phyloP scores from a whole-genome alignment of 306 rosid species.

The Dalbergia cochinchinensis region DNA sequence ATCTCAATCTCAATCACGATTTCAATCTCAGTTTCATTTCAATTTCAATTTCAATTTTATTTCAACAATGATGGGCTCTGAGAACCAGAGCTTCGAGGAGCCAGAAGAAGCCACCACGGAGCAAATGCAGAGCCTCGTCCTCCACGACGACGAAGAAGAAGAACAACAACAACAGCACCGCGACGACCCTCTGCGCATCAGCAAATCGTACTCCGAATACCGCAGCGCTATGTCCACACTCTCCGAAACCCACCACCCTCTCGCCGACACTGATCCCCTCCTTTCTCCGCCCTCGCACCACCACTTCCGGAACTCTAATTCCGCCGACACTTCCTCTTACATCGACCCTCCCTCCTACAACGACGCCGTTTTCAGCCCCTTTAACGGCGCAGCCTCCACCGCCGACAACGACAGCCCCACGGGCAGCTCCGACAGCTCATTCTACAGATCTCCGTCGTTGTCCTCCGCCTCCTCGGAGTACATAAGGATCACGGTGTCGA shows the following conservation, averaged over 20 bases:
- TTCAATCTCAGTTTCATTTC: no score
- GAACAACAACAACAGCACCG: neutral
- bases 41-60: no score
- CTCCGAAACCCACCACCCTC: constrained; percentile 59
- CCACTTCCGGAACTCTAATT: constrained; percentile 51
- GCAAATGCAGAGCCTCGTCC: constrained; percentile 67
- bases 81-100: constrained; percentile 61
- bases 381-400: constrained; percentile 54
- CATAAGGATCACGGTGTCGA: constrained; percentile 77
- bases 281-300: constrained; percentile 52
- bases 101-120: constrained; percentile 50
- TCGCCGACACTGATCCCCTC: constrained; percentile 59
- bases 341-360: constrained; percentile 73
- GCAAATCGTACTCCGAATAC: constrained; percentile 63
- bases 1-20: neutral
- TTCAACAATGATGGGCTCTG: constrained; percentile 89
- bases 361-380: constrained; percentile 66
- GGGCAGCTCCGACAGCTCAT: constrained; percentile 52
- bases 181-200: constrained; percentile 45
- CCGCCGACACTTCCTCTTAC: constrained; percentile 53
- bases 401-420: constrained; percentile 69
- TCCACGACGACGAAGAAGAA: constrained; percentile 65
- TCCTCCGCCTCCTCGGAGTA: constrained; percentile 55
- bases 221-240: constrained; percentile 82
- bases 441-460: constrained; percentile 65